These are phyloP conservation scores for Giardia duodenalis DNA, from an alignment of 208 protist genomes.

Conservation along the genomic window DNA sequence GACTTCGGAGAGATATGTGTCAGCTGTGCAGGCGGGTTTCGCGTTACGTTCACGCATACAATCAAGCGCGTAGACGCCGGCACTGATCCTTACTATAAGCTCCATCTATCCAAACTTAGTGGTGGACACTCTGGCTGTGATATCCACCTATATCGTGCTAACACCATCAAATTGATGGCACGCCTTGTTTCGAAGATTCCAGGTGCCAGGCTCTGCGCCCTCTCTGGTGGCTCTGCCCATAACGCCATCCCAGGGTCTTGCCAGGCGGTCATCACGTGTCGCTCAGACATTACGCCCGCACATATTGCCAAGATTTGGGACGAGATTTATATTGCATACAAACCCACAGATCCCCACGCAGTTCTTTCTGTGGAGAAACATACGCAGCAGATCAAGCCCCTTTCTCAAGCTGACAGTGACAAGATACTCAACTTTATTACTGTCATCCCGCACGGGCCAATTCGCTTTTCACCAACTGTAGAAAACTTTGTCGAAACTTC, in stretches of 20 bases:
- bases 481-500: constrained; percentile 36
- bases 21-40: constrained; percentile 36
- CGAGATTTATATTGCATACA: background rate
- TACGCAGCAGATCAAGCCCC: background rate
- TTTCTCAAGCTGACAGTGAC: background rate
- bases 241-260: constrained; percentile 33
- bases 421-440: constrained; percentile 30
- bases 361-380: background rate
- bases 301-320: background rate
- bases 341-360: constrained; percentile 21
- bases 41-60: background rate
- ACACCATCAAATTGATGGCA: constrained; percentile 35
- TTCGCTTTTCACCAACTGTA: constrained; percentile 14
- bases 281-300: background rate
- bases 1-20: constrained; percentile 33
- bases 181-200: background rate
- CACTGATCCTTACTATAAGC: background rate
- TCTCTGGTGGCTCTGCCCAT: constrained; percentile 29
- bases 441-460: constrained; percentile 31
- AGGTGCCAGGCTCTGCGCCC: background rate
- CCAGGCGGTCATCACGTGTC: background rate
- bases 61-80: background rate
- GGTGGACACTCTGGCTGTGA: constrained; percentile 41
- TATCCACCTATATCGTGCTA: constrained; percentile 34
- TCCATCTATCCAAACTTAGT: background rate